phyloP scores from a whole-genome alignment of 768 basidiomycete genomes.

The Agaricus subrufescens region DNA sequence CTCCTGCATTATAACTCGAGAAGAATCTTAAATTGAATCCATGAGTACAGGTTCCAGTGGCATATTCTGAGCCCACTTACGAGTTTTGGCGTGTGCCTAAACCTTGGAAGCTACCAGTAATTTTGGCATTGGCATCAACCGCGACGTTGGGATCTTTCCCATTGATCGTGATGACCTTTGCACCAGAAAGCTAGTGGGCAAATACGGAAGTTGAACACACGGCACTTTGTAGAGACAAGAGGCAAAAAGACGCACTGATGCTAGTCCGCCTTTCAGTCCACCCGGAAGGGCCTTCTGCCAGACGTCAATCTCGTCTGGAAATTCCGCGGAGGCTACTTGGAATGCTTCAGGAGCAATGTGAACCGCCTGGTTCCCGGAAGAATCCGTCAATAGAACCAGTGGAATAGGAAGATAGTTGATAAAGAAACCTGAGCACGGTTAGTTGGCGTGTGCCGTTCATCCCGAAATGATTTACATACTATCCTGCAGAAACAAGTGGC shows the following conservation, averaged over 20 bases:
- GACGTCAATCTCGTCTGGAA: slow-evolving; percentile 45
- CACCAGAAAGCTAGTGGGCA: slow-evolving; percentile 35
- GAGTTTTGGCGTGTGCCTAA: slow-evolving; percentile 46
- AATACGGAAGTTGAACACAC: neutral
- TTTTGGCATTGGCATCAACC: slow-evolving; percentile 45
- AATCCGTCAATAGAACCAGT: slow-evolving; percentile 40
- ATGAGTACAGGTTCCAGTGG: neutral
- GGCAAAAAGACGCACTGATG: slow-evolving; percentile 27
- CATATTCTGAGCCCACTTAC: slow-evolving; percentile 21
- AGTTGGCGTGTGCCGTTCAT: neutral
- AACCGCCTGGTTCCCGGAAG: slow-evolving; percentile 40
- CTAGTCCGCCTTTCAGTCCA: slow-evolving; percentile 41
- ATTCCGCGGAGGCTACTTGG: slow-evolving; percentile 45
- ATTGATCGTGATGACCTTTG: slow-evolving; percentile 50
- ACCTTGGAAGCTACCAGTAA: slow-evolving; percentile 48
- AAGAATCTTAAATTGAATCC: slow-evolving; percentile 29
- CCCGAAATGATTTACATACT: slow-evolving; percentile 22
- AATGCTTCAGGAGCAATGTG: slow-evolving; percentile 57
- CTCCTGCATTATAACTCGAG: slow-evolving; percentile 30
- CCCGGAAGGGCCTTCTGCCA: slow-evolving; percentile 55
- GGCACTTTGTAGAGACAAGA: neutral
- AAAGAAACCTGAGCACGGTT: slow-evolving; percentile 19
- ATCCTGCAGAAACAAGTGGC: slow-evolving; percentile 23
- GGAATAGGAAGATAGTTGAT: slow-evolving; percentile 48
- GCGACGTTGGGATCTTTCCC: slow-evolving; percentile 44